Percentiles rank a stretch among this genome's conserved stretches.
Evolutionary conservation across 2,329 filamentous ascomycete species (phyloP).

Genomic region (Fulvia fulva): DNA sequence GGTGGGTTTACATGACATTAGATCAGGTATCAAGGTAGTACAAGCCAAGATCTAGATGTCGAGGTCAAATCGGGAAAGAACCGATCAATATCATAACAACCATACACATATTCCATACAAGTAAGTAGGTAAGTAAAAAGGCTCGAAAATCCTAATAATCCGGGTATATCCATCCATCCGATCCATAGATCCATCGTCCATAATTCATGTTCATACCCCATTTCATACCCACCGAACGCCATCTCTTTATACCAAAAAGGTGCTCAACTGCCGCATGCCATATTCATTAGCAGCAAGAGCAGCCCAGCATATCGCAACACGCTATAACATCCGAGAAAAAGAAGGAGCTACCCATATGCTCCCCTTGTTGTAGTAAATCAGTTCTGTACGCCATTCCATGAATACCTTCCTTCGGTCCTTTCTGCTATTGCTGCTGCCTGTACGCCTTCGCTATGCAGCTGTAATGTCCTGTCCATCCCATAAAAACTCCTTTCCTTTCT

Average conservation of each 20-base stretch:
- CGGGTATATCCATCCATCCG: slow-evolving; percentile 1
- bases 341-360: neutral
- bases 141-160: too few relatives aligned
- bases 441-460: neutral
- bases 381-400: neutral
- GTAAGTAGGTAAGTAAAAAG: too few relatives aligned
- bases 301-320: neutral
- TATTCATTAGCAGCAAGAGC: neutral
- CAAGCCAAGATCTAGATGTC: too few relatives aligned
- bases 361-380: neutral
- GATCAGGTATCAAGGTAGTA: too few relatives aligned
- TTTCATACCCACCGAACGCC: neutral
- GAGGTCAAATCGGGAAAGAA: too few relatives aligned
- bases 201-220: slow-evolving; percentile 6
- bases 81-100: neutral
- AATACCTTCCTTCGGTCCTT: neutral
- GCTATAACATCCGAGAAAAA: neutral
- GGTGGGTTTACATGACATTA: too few relatives aligned
- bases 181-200: neutral
- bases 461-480: neutral
- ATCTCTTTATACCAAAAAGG: neutral
- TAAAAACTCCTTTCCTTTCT: neutral
- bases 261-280: too few relatives aligned
- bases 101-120: neutral
- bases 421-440: neutral